Base-by-base conservation (phyloP, 2,329 filamentous ascomycete genomes). In the Helotiales sp. region DNA sequence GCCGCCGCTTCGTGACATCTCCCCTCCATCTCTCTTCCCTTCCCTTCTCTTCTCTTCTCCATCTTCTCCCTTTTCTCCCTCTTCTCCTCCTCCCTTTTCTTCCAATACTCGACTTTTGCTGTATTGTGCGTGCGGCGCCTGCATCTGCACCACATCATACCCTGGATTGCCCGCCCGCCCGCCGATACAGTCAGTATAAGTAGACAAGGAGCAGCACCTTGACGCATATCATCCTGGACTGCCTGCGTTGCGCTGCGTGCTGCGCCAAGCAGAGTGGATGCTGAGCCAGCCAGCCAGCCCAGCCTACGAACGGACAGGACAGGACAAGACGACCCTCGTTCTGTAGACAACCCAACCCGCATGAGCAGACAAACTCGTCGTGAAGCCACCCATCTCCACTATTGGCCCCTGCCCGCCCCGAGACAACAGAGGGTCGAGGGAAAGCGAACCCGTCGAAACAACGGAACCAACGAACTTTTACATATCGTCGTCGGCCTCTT, bases 301-400 rank as follows among this genome's bases (percentile, higher is more conserved):
- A 28, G 43, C 47, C 20, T 54, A 50, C 40, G 45, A 61, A 60
- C 65, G 22, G 54, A 54, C 50, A 24, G 60, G 34, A 61, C 40
- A 54, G 60, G 45, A 49, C 60, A 24, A 64, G 60, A 54, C 63
- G 58, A 62, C 67, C 37, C 59, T 61, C 68, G 65, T 65, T 54
- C 24, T 69, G 67, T 64, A 69, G 60, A 60, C 63, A 69, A 37
- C 49, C 62, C 47, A 45, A 30, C 32, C 22, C 22, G 69, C 69
- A 69, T 69, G 67, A 64, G 64, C 30, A 57, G 52, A 55, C 63
- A 67, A 70, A 54, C 66, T 63, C 67, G 49, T 58, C 63, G 58
- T 65, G 62, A 68, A 65, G 61, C 67, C 54, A 65, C 64, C 52
- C 61, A 66, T 63, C 67, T 69, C 69, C 67, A 67, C 68, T 67